phyloP scores from a whole-genome alignment of 75 land plant genomes.

The Cryptomeria japonica region DNA sequence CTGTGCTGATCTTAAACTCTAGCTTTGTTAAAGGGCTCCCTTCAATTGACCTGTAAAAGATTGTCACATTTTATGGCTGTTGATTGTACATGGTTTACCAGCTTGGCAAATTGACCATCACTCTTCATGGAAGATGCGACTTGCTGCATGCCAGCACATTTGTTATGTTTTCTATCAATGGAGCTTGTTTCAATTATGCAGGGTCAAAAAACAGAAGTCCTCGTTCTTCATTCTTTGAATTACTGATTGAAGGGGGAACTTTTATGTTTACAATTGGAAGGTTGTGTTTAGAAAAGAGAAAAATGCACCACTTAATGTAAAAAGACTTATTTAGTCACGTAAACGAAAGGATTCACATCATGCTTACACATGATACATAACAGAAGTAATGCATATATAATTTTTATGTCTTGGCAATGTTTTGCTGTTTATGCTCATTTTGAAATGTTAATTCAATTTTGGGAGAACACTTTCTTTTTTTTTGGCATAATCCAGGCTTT shows the following conservation, averaged over 20 bases:
- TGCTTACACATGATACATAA: conserved; percentile 4
- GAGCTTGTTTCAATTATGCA: neutral
- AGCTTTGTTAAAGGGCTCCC: neutral
- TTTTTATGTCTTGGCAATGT: neutral
- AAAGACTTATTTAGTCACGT: neutral
- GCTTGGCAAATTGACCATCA: neutral
- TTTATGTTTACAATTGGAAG: neutral
- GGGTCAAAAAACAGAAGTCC: neutral
- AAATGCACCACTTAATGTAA: neutral
- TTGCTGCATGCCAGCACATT: neutral
- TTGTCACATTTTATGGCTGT: neutral
- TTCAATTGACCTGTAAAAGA: neutral
- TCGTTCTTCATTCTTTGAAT: neutral
- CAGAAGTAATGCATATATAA: conserved; percentile 1
- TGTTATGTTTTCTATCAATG: neutral
- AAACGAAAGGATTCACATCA: neutral
- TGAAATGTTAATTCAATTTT: neutral
- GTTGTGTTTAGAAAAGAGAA: neutral
- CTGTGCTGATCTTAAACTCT: neutral
- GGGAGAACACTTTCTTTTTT: neutral
- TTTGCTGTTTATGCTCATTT: neutral
- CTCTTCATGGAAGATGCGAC: neutral
- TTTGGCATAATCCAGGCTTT: conserved; percentile 36
- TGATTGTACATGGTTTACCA: neutral
- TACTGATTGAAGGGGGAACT: neutral